phyloP scores from a whole-genome alignment of 2,329 filamentous ascomycete species.

The Fusarium pseudocircinatum region DNA sequence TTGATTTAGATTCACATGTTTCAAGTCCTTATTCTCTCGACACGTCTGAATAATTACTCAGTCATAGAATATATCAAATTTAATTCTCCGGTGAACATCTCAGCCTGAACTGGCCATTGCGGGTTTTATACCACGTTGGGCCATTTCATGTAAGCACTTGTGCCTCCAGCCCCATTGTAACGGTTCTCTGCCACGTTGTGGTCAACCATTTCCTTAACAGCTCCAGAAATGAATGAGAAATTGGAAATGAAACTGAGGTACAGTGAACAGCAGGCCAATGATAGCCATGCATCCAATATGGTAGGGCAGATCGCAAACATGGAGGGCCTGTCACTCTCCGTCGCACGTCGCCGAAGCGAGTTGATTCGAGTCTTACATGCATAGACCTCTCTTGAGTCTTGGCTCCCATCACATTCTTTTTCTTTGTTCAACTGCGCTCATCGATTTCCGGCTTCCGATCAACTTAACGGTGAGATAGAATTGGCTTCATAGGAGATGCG shows the following conservation, averaged over 20 bases:
- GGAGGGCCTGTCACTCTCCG: constrained; percentile 6
- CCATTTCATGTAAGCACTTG: constrained; percentile 26
- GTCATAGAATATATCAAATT: background rate
- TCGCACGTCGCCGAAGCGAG: constrained; percentile 2
- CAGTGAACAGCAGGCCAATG: background rate
- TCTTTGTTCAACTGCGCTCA: constrained; percentile 10
- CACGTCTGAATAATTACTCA: background rate
- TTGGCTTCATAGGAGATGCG: constrained; percentile 3
- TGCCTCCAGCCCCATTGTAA: constrained; percentile 15
- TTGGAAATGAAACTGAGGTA: background rate
- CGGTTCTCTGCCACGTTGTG: constrained; percentile 19
- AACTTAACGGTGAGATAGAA: background rate
- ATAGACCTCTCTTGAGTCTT: constrained; percentile 21
- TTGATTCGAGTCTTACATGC: constrained; percentile 32
- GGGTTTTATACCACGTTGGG: constrained; percentile 21
- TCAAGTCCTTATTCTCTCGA: background rate
- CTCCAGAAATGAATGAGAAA: constrained; percentile 10
- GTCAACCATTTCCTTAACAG: background rate
- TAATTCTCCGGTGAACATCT: background rate
- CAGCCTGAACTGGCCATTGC: background rate
- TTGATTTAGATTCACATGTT: background rate
- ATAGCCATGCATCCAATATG: background rate
- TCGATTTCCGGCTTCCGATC: background rate
- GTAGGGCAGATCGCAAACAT: background rate
- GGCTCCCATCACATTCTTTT: constrained; percentile 23